Base-by-base conservation (phyloP, 768 basidiomycete genomes). In the Baorangia bicolor region DNA sequence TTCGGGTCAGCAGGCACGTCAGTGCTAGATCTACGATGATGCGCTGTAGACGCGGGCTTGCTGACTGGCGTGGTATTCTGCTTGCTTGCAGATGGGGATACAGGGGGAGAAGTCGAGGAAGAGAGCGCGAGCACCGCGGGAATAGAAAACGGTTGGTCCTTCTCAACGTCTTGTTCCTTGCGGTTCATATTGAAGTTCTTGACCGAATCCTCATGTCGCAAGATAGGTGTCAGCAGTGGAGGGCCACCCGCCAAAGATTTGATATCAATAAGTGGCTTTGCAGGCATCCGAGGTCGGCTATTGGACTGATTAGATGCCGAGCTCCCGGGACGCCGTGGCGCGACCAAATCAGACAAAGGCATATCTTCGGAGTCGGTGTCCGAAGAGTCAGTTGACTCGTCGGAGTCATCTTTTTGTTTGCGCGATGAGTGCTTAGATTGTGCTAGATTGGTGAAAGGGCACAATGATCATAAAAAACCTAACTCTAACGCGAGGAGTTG, bases 291-390 rank as follows among this genome's bases (percentile, higher is more conserved):
- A 38, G 62, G 61, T 13, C 70, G 62, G 34, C 49, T 53, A 40
- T 48, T 58, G 25, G 69, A 71, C 23, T 30, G 47, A 48, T 70
- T 67, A 20, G 79, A 79, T 12, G 74, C 66, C 2, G 86, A 77
- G 59, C 85, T 88, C 18, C 86, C 87, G 16, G 89, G 88, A 34
- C 90, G 78, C 45, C 76, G 79, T 12, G 89, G 88, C 0, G 76
- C 75, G 8, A 88, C 72, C 34, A 90, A 75, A 2, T 74, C 77
- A 1, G 86, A 84, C 34, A 92, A 76, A 13, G 89, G 90, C 2
- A 83, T 80, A 60, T 85, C 76, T n/a, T 77, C 77, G 49, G 82
- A 83, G 25, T 78, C 81, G 33, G 76, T 76, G 54, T 77, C 67
- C 12, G 69, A 67, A 20, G 70, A 67, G 14, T 70, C 67, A 4